Evolutionary conservation across 208 protist species (phyloP).

Genomic region (Crithidia expoeki): DNA sequence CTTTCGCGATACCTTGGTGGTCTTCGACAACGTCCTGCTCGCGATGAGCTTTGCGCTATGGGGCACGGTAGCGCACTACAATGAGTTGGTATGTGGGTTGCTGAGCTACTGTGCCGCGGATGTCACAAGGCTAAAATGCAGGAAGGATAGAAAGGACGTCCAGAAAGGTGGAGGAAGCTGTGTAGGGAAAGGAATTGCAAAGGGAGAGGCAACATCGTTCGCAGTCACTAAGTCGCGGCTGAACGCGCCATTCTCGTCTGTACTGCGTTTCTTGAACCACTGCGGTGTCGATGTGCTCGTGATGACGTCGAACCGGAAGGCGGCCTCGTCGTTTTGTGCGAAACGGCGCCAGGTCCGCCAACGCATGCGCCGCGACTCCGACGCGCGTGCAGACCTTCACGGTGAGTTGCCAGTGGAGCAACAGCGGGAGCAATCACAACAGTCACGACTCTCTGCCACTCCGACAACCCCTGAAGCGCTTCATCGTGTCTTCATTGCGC

Average conservation of each 20-base stretch:
- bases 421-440: background rate
- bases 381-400: background rate
- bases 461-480: background rate
- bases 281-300: slow-evolving; percentile 53
- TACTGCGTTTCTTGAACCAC: slow-evolving; percentile 53
- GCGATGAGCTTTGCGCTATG: slow-evolving; percentile 65
- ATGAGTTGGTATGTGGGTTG: slow-evolving; percentile 52
- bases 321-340: slow-evolving; percentile 50
- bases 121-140: background rate
- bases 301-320: slow-evolving; percentile 35
- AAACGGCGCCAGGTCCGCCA: slow-evolving; percentile 34
- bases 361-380: background rate
- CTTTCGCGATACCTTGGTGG: slow-evolving; percentile 42
- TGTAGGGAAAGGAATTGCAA: background rate
- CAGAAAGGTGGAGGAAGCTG: background rate
- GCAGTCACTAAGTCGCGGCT: slow-evolving; percentile 1
- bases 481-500: slow-evolving; percentile 43
- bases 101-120: slow-evolving; percentile 35
- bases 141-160: background rate
- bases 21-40: slow-evolving; percentile 59
- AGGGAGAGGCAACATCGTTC: background rate
- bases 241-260: slow-evolving; percentile 30
- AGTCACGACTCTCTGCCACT: background rate
- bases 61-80: slow-evolving; percentile 52
- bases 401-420: background rate